Evolutionary conservation across 169 alveolate species (phyloP), one percentile per base, ranked within the genome.

Genomic region (Babesia ovis): DNA sequence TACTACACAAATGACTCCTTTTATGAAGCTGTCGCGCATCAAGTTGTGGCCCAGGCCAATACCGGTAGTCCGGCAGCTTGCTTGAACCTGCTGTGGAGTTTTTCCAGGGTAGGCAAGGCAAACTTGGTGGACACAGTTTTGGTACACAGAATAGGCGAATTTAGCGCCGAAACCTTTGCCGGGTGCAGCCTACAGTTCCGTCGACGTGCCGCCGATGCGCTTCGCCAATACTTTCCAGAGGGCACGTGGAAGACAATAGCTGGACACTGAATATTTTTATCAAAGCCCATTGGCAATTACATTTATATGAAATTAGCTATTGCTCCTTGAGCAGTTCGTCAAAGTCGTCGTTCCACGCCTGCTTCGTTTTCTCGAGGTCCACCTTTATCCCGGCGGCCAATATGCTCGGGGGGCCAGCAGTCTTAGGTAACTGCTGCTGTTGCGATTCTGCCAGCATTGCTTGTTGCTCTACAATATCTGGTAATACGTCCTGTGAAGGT

Each of bases 61-160:
- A 3, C 4, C 20, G 41, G 50, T 0, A 71, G 58, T 34, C 85
- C 85, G 5, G 39, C 45, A 2, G 89, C 69, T 5, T 51, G 74
- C 62, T 43, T 62, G 54, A 81, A 81, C 60, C 55, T 81, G 43
- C 50, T 81, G 43, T 59, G 70, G 61, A 81, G 89, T 56, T 81
- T 71, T 53, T 18, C 57, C 20, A 27, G 84, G 41, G 61, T 81
- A 41, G 37, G 46, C 1, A 71, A 61, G 50, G 41, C 46, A 20
- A 35, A 59, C 37, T 14, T 81, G 75, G 85, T 81, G 34, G 59
- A 16, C 23, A 48, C 11, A 1, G 27, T 31, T 0, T 50, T 81
- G 48, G 74, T 35, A 50, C 51, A 35, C 23, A 20, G 61, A n/a
- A 18, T 64, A 20, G 22, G n/a, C 23, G 61, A 45, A 22, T 46